Percentiles rank a stretch among this genome's conserved stretches.
Evolutionary conservation across 495 filamentous ascomycete species (phyloP).

Genomic region (Podospora tetraspora): DNA sequence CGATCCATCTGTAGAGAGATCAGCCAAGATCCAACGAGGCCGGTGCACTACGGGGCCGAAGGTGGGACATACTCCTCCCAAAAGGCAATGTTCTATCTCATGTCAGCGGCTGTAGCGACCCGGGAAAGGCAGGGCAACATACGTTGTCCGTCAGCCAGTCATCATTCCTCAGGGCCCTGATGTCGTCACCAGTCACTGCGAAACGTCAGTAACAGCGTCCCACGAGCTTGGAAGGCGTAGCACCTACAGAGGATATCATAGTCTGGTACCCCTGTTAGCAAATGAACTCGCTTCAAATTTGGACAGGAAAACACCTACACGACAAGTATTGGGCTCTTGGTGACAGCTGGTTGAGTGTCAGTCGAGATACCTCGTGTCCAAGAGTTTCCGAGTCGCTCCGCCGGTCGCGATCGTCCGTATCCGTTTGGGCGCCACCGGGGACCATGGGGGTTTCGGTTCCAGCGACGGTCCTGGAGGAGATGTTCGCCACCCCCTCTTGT

Average conservation of each 20-base stretch:
- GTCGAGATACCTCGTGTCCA: not conserved
- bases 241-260: conserved; percentile 42
- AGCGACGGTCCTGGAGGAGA: not conserved
- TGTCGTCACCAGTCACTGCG: conserved; percentile 60
- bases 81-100: conserved; percentile 73
- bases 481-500: not conserved
- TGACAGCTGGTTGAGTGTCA: conserved; percentile 23
- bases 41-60: not conserved
- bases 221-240: not conserved
- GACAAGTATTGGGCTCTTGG: conserved; percentile 38
- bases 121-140: conserved; percentile 33
- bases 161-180: conserved; percentile 69
- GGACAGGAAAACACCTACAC: conserved; percentile 28
- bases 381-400: not conserved
- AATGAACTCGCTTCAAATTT: not conserved
- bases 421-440: not conserved
- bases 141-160: conserved; percentile 99
- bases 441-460: not conserved
- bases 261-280: conserved; percentile 27
- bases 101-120: conserved; percentile 10
- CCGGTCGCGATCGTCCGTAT: not conserved
- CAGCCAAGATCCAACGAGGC: conserved; percentile 1
- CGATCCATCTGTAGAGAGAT: conserved; percentile 61
- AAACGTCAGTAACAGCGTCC: conserved; percentile 16
- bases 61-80: conserved; percentile 83